A percentile compares a stretch with the other conserved stretches of the same genome.
Evolutionary conservation across 1,284 basidiomycete genomes (phyloP).

Genomic region (Leccinum subrobustum): DNA sequence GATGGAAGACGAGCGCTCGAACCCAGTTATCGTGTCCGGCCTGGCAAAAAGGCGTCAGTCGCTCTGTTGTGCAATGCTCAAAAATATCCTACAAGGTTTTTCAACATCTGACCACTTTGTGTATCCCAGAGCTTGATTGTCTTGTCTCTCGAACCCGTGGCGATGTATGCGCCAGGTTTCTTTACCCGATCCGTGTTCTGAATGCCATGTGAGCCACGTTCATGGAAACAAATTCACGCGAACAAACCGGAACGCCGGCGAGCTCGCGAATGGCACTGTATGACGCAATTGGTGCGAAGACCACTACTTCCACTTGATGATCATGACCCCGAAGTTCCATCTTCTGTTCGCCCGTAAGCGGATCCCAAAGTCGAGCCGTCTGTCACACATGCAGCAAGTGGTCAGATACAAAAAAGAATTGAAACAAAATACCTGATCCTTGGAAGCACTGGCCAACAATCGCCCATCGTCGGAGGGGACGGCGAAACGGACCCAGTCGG

Average conservation of each 20-base stretch:
- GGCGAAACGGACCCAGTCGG: slow-evolving; percentile 63
- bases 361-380: slow-evolving; percentile 84
- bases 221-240: background rate
- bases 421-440: slow-evolving; percentile 66
- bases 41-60: slow-evolving; percentile 36
- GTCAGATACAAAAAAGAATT: slow-evolving; percentile 2
- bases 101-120: slow-evolving; percentile 71
- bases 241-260: slow-evolving; percentile 61
- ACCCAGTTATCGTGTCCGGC: slow-evolving; percentile 86
- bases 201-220: slow-evolving; percentile 10
- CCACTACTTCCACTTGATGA: slow-evolving; percentile 81
- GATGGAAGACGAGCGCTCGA: slow-evolving; percentile 81
- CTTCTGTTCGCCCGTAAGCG: slow-evolving; percentile 74
- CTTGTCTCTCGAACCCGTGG: slow-evolving; percentile 87
- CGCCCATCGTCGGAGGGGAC: slow-evolving; percentile 76
- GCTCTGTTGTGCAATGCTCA: background rate
- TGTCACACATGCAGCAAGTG: slow-evolving; percentile 33
- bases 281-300: slow-evolving; percentile 76
- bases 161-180: slow-evolving; percentile 59
- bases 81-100: slow-evolving; percentile 47
- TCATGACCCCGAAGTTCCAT: slow-evolving; percentile 86
- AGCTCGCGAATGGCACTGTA: slow-evolving; percentile 80
- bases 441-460: slow-evolving; percentile 77
- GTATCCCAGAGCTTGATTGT: slow-evolving; percentile 87
- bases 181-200: slow-evolving; percentile 47